Conservation (phyloP, 257 asterid species). For the Hygrophila difformis region DNA sequence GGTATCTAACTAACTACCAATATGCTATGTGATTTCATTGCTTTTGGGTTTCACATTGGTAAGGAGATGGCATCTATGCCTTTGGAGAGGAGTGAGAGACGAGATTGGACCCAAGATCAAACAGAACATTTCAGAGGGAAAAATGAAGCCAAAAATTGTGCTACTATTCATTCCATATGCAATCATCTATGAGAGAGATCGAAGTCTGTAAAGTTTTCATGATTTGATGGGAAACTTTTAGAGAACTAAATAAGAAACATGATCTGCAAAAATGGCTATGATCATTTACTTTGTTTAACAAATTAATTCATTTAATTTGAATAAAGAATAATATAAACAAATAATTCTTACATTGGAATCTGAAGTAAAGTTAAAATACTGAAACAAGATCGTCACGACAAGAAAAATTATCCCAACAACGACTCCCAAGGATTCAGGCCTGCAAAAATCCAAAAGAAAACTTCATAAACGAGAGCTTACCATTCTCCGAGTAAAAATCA, state of each 20-base stretch:
- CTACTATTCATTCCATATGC: background rate
- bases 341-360: conserved; percentile 47
- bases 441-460: conserved; percentile 27
- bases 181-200: background rate
- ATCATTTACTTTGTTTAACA: no score
- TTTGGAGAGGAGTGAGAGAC: no score
- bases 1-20: no score
- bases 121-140: background rate
- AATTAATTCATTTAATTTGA: no score
- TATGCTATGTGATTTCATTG: no score
- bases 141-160: background rate
- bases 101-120: background rate
- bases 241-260: background rate
- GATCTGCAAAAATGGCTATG: conserved; percentile 3
- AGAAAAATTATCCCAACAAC: conserved; percentile 76
- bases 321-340: no score
- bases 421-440: conserved; percentile 95
- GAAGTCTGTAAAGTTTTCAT: background rate
- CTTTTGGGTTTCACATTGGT: no score
- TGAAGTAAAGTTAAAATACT: conserved; percentile 58
- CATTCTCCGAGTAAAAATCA: conserved; percentile 19
- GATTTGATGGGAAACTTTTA: background rate
- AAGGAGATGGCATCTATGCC: background rate
- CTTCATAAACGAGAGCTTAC: conserved; percentile 5
- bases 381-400: conserved; percentile 74